Conservation (phyloP, 805 yeast species). For the Candida orba region DNA sequence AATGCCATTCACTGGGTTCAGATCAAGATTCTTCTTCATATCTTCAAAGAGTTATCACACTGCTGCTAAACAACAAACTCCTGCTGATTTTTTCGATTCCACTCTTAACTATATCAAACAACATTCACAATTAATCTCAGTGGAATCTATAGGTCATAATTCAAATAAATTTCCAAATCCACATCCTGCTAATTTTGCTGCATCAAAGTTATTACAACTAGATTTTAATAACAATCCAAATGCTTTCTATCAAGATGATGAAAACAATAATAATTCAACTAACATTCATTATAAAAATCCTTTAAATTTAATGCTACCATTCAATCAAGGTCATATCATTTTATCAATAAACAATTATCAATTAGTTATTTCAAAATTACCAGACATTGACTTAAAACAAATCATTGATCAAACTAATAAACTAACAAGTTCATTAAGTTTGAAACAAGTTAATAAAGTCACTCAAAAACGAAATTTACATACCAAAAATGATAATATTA, state of each 20-base stretch:
- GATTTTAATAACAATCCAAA: slow-evolving; percentile 18
- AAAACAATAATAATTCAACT: slow-evolving; percentile 6
- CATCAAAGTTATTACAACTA: slow-evolving; percentile 24
- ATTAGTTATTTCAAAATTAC: slow-evolving; percentile 11
- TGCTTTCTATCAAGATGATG: slow-evolving; percentile 14
- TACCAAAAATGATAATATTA: slow-evolving; percentile 1
- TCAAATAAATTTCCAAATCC: slow-evolving; percentile 22
- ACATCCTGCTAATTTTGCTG: slow-evolving; percentile 30
- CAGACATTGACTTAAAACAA: slow-evolving; percentile 7
- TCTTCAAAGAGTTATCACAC: slow-evolving; percentile 30
- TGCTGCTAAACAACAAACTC: slow-evolving; percentile 24
- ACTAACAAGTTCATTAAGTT: background rate
- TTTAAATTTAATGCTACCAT: slow-evolving; percentile 15
- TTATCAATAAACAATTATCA: slow-evolving; percentile 14
- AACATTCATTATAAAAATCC: slow-evolving; percentile 10
- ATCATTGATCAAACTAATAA: slow-evolving; percentile 1
- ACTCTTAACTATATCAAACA: slow-evolving; percentile 33
- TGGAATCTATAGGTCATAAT: slow-evolving; percentile 16
- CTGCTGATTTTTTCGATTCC: slow-evolving; percentile 32
- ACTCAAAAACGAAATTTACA: slow-evolving; percentile 4
- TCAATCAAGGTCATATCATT: slow-evolving; percentile 13
- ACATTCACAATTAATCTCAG: slow-evolving; percentile 26
- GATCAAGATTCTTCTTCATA: slow-evolving; percentile 28
- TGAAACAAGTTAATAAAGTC: background rate
- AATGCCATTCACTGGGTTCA: slow-evolving; percentile 36